phyloP scores from a whole-genome alignment of 2,329 filamentous ascomycete genomes.

The Aspergillus glaucus region DNA sequence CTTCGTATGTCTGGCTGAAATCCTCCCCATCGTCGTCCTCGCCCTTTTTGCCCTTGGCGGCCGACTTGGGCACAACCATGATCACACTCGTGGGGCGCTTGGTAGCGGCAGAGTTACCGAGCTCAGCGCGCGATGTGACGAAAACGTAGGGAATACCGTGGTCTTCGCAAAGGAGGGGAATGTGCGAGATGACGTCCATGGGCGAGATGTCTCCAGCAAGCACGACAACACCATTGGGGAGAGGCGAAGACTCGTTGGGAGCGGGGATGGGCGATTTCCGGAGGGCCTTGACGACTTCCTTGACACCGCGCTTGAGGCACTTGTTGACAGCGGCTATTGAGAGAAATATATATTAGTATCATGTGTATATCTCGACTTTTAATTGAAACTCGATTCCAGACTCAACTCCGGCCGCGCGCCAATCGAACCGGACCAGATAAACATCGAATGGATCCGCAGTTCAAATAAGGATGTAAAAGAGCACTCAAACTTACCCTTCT shows the following conservation, averaged over 20 bases:
- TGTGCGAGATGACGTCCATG: conserved; percentile 97
- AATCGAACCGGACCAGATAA: not conserved
- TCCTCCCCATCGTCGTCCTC: conserved; percentile 41
- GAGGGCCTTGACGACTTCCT: conserved; percentile 97
- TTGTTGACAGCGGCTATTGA: conserved; percentile 81
- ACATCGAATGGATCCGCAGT: not conserved
- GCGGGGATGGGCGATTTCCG: conserved; percentile 76
- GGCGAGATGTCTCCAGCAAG: conserved; percentile 97
- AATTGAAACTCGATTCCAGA: not conserved
- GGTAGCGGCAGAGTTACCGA: conserved; percentile 86
- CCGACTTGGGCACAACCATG: conserved; percentile 60
- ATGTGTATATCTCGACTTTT: not conserved
- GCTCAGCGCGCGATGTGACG: conserved; percentile 83
- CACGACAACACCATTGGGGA: conserved; percentile 71
- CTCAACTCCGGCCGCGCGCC: not conserved
- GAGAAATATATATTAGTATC: conserved; percentile 1
- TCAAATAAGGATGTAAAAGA: not conserved
- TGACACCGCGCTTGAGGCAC: conserved; percentile 93
- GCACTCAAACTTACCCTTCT: conserved; percentile 37
- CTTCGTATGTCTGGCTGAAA: conserved; percentile 49
- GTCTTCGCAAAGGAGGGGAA: conserved; percentile 96
- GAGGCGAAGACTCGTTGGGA: conserved; percentile 55
- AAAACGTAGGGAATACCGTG: conserved; percentile 97
- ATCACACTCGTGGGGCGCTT: conserved; percentile 96
- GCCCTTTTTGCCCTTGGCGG: conserved; percentile 46